Evolutionary conservation across 129 eudicot species (phyloP).

Genomic region (Solidago caesia): DNA sequence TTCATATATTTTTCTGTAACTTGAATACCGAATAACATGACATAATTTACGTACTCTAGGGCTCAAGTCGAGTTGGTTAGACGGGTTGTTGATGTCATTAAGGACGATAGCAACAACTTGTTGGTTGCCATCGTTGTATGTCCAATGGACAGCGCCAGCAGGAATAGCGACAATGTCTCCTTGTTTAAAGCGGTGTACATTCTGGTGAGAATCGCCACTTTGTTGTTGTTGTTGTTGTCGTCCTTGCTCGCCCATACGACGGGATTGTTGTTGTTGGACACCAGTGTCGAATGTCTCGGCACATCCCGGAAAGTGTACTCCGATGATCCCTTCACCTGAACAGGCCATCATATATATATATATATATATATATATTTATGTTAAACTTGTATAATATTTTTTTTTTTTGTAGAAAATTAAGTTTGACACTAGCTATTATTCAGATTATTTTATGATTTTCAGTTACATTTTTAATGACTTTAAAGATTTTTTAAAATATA

Average conservation of each 20-base stretch:
- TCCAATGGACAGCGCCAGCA: conserved; percentile 75
- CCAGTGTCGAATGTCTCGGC: conserved; percentile 61
- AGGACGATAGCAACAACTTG: conserved; percentile 53
- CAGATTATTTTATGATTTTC: too few species aligned
- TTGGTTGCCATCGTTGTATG: conserved; percentile 58
- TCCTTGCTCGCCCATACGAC: conserved; percentile 23
- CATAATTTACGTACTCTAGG: conserved; percentile 39
- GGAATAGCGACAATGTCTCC: conserved; percentile 76
- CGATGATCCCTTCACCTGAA: conserved; percentile 62
- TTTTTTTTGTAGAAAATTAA: too few species aligned
- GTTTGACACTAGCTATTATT: too few species aligned
- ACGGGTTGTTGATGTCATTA: conserved; percentile 66
- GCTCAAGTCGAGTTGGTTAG: conserved; percentile 75
- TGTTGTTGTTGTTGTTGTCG: neutral
- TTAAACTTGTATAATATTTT: too few species aligned
- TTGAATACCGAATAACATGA: neutral
- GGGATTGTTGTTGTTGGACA: conserved; percentile 26
- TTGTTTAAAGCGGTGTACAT: conserved; percentile 53
- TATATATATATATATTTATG: neutral
- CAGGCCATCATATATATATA: neutral
- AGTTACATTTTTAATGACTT: too few species aligned
- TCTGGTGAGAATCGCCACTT: conserved; percentile 55
- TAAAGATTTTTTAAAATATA: too few species aligned
- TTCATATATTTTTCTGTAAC: too few species aligned
- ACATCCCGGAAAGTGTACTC: conserved; percentile 72